Evolutionary conservation across 2,329 filamentous ascomycete species (phyloP), one percentile per base, ranked within the genome.

Genomic region (Ceratocystis huliohia): DNA sequence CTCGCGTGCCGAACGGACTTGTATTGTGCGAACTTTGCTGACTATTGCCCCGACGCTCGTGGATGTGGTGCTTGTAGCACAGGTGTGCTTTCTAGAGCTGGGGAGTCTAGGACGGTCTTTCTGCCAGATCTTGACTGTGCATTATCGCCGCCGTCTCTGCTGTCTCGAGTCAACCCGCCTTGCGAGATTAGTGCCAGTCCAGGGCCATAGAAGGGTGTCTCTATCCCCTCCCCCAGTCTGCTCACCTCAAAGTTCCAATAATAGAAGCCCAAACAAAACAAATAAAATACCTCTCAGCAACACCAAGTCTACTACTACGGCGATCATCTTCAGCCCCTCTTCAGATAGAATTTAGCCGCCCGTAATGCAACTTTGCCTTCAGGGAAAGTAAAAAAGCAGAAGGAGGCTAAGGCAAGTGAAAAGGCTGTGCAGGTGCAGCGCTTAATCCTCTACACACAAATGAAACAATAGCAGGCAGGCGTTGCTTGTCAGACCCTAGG

Each of bases 381-480:
- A 59, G 20, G 56, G 13, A n/a, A 37, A n/a, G 8, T 1, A 59
- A 59, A 10, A 10, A 56, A 56, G 5, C 17, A 48, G 45, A 30
- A 33, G n/a, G n/a, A 59, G 30, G 53, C 25, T 1, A 59, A 59
- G 30, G 17, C 15, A n/a, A 56, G 15, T 48, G 8, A 3, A 53
- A 59, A 20, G 30, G 30, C 56, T 37, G 28, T 59, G 56, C 17
- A 37, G 15, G 3, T 59, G 30, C 30, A 37, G 56, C 56, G 56
- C 56, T 59, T 59, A 59, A 59, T 59, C 56, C 56, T 59, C 33
- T 33, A 30, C 28, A n/a, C 53, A 59, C 28, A 33, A 25, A 59
- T 59, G 28, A 33, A 59, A 59, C 53, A 25, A 56, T 5, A 25
- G 33, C 22, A 33, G 53, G 7, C 3, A n/a, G 48, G 22, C 8